Percentiles rank a stretch among this genome's conserved stretches.
Evolutionary conservation across 345 rosid species (phyloP).

Genomic region (Lepidium sativum): DNA sequence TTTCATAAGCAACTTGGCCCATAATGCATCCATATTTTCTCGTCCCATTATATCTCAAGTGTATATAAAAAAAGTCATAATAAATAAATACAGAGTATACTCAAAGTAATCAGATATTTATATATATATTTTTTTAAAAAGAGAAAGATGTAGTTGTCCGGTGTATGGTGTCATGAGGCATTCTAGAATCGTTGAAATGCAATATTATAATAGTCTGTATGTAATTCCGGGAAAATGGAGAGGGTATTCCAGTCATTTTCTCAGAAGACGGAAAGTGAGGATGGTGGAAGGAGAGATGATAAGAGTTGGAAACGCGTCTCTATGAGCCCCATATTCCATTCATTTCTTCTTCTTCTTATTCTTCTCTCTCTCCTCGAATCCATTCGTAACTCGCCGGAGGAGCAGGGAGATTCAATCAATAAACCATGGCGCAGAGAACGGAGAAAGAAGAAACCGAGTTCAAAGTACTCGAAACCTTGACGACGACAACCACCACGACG

Average conservation of each 20-base stretch:
- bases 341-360: neutral
- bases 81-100: neutral
- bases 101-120: neutral
- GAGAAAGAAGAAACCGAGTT: constrained; percentile 97
- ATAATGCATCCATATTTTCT: neutral
- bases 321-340: constrained; percentile 68
- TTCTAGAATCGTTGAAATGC: constrained; percentile 13
- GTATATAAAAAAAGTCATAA: neutral
- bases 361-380: neutral
- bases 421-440: constrained; percentile 68
- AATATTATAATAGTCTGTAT: neutral
- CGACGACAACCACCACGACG: constrained; percentile 3
- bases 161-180: constrained; percentile 18
- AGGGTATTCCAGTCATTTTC: constrained; percentile 30
- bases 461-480: constrained; percentile 70
- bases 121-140: neutral
- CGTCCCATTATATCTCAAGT: neutral
- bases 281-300: constrained; percentile 30
- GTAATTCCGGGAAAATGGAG: constrained; percentile 21
- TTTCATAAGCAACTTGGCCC: constrained; percentile 14
- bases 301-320: constrained; percentile 80
- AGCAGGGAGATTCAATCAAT: neutral
- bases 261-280: constrained; percentile 9
- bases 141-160: neutral
- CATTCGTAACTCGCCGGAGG: neutral